These are phyloP conservation scores for Crithidia thermophila DNA, from an alignment of 208 protist genomes.

Conservation along the genomic window DNA sequence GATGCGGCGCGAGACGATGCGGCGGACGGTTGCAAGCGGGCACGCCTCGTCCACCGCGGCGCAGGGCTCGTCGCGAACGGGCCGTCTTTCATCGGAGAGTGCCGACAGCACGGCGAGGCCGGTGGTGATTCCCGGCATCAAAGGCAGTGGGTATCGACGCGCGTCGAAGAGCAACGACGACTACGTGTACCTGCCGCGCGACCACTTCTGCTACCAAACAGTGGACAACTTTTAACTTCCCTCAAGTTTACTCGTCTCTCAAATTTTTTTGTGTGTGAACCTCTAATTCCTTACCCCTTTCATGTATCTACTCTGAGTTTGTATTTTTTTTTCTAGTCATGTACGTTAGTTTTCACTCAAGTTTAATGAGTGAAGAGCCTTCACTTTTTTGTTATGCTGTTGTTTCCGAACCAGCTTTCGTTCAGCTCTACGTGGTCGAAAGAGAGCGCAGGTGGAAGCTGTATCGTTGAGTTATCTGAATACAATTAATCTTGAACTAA, in stretches of 20 bases:
- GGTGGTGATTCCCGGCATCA: constrained; percentile 56
- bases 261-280: constrained; percentile 13
- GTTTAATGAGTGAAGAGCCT: no score
- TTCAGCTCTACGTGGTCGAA: no score
- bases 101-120: neutral
- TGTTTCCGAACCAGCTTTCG: no score
- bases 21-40: constrained; percentile 13
- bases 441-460: no score
- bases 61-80: neutral
- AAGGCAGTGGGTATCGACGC: constrained; percentile 59
- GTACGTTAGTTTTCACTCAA: no score
- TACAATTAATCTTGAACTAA: neutral
- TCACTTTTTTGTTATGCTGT: no score
- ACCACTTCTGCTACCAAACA: constrained; percentile 66
- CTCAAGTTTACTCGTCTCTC: constrained; percentile 3
- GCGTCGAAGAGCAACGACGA: constrained; percentile 43
- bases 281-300: neutral
- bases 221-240: constrained; percentile 55
- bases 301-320: neutral
- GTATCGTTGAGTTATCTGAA: no score
- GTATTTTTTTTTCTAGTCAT: neutral
- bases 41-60: neutral
- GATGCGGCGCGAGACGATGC: constrained; percentile 40
- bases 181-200: constrained; percentile 73
- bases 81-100: neutral